Conservation (phyloP, 306 rosid species). For the Pyrus bretschneideri region DNA sequence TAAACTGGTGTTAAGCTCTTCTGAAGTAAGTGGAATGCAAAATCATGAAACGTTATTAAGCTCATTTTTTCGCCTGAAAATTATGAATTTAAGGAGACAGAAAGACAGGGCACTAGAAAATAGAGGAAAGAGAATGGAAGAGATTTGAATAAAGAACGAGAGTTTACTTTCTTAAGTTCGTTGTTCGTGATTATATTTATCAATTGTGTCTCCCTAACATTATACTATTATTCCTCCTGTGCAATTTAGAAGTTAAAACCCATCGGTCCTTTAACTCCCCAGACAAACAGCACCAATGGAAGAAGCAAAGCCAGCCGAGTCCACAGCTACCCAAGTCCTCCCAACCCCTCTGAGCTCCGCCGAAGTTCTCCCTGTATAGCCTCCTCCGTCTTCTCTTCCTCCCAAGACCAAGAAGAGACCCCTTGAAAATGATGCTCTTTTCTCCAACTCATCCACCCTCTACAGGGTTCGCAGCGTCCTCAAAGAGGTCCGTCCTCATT, state of each 20-base stretch:
- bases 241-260: too few relatives aligned
- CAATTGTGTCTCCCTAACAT: too few relatives aligned
- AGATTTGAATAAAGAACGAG: too few relatives aligned
- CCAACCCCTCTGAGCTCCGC: conserved; percentile 16
- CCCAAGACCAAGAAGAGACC: conserved; percentile 42
- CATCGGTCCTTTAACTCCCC: neutral
- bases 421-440: conserved; percentile 22
- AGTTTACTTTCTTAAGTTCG: too few relatives aligned
- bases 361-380: conserved; percentile 14
- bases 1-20: too few relatives aligned
- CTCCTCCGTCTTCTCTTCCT: conserved; percentile 17
- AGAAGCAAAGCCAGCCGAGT: conserved; percentile 3
- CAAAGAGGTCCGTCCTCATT: conserved; percentile 72
- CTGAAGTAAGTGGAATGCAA: too few relatives aligned
- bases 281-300: conserved; percentile 11
- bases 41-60: too few relatives aligned
- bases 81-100: neutral
- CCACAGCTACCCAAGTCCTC: neutral
- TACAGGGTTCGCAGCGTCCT: conserved; percentile 5
- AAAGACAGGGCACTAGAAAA: too few relatives aligned
- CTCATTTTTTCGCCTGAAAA: too few relatives aligned
- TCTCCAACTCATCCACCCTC: neutral
- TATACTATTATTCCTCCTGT: neutral
- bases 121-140: neutral
- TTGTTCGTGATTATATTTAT: too few relatives aligned